A percentile compares a stretch with the other conserved stretches of the same genome.
Conservation (phyloP, 768 basidiomycete species). For the Lactarius akahatsu region DNA sequence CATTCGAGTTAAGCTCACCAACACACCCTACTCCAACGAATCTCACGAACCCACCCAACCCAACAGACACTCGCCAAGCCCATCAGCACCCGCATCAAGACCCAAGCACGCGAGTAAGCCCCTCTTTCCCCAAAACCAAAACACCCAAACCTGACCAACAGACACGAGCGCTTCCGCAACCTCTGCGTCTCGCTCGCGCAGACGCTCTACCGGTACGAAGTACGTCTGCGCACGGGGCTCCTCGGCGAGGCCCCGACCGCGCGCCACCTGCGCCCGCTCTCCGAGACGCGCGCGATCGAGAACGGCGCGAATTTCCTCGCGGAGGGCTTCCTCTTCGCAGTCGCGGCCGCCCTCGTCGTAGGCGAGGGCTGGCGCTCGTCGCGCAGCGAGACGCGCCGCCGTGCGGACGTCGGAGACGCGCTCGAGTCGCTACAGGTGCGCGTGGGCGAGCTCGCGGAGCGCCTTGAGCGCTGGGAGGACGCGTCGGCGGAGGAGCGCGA, state of each 20-base stretch:
- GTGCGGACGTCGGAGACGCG: constrained; percentile 69
- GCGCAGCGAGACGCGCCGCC: constrained; percentile 64
- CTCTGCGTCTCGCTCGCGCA: constrained; percentile 77
- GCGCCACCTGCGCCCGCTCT: constrained; percentile 67
- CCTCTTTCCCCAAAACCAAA: not conserved
- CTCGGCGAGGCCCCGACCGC: constrained; percentile 68
- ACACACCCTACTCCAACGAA: too few relatives aligned
- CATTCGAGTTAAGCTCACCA: constrained; percentile 56
- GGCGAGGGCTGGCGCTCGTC: constrained; percentile 77
- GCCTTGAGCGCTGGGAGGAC: constrained; percentile 46
- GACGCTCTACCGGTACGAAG: constrained; percentile 70
- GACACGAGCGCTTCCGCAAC: constrained; percentile 70
- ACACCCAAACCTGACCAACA: constrained; percentile 30
- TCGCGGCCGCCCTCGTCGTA: constrained; percentile 70
- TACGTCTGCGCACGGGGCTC: constrained; percentile 68
- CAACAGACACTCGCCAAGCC: constrained; percentile 86
- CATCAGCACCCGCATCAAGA: constrained; percentile 65
- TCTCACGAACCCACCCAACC: not conserved
- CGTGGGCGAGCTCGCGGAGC: constrained; percentile 47
- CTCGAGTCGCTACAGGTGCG: constrained; percentile 55
- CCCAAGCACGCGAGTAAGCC: constrained; percentile 71
- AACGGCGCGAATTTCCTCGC: constrained; percentile 83
- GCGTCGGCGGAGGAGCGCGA: constrained; percentile 45
- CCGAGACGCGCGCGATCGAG: constrained; percentile 81
- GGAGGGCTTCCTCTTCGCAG: constrained; percentile 80